Base-by-base conservation (phyloP, 176 grass and related monocot genomes). In the Bothriochloa decipiens region DNA sequence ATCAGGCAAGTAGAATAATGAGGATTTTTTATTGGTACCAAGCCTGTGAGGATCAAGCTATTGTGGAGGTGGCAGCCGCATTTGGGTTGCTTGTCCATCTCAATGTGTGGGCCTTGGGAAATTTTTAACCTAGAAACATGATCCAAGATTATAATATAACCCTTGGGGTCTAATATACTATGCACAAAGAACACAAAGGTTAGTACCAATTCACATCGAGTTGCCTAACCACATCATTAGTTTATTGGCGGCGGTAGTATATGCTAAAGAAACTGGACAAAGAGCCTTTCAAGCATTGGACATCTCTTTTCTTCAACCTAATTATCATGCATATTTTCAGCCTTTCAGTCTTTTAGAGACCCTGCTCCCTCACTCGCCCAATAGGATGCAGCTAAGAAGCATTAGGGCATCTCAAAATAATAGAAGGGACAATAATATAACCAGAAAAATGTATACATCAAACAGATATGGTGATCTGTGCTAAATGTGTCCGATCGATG, bases 301-400 rank as follows among this genome's bases (percentile, higher is more conserved):
- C 52, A 53, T 53, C 50, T 53, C 70, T 87, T 84, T 87, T 87
- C 80, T 76, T 80, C 67, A 40, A 70, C 75, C 76, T 84, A 75
- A 84, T 87, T 84, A 84, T 87, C 74, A 86, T 90, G 80, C 74
- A 86, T 90, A 74, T 68, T 41, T 83, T 90, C 79, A 78, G 79
- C 83, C 78, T 89, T 81, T 64, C 37, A 55, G 39, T 18, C 57
- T 86, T 87, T 80, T 90, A 6, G n/a, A 42, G 70, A 62, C 69
- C 63, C 11, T 81, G 50, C 43, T 65, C 4, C 47, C 64, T 78
- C 9, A n/a, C 27, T 79, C 66, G 16, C 39, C 68, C 57, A 47
- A 79, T 68, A 69, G 75, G 81, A 64, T 53, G 68, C 23, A 55
- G 70, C n/a, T 76, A 49, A 27, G 46, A 53, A 74, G 58, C 42